These are phyloP conservation scores for Leptosphaerulina australis DNA, from an alignment of 2,329 filamentous ascomycete species.

Conservation along the genomic window DNA sequence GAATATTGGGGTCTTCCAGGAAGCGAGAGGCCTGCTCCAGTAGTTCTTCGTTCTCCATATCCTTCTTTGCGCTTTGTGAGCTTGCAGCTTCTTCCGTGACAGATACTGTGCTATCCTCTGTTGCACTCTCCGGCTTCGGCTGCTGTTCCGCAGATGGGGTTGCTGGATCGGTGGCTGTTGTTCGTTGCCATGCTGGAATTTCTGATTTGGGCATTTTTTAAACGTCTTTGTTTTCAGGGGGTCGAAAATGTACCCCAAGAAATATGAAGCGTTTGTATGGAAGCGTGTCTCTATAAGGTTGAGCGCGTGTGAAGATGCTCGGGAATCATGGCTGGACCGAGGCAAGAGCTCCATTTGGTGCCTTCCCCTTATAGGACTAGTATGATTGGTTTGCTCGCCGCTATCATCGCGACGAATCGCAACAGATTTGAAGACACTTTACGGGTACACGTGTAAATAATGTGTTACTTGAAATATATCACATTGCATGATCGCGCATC, in stretches of 20 bases:
- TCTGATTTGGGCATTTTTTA: constrained; percentile 32
- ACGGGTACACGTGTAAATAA: background rate
- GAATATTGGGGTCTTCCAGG: constrained; percentile 75
- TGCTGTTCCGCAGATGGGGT: constrained; percentile 21
- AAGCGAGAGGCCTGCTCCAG: constrained; percentile 76
- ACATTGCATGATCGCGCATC: no score
- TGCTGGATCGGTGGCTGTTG: constrained; percentile 19
- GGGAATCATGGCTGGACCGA: constrained; percentile 31
- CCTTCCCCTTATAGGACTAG: constrained; percentile 2
- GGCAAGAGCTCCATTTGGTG: constrained; percentile 17
- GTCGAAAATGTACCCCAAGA: background rate
- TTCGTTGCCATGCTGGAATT: constrained; percentile 48
- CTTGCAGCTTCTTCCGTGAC: constrained; percentile 24
- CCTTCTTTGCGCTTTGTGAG: constrained; percentile 16
- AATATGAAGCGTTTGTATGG: background rate
- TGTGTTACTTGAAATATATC: no score
- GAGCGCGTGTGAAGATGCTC: constrained; percentile 19
- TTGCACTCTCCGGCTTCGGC: constrained; percentile 18
- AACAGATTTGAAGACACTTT: background rate
- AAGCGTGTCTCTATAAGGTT: constrained; percentile 5
- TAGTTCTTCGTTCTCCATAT: constrained; percentile 22
- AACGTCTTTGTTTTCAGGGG: background rate
- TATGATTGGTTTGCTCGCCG: background rate
- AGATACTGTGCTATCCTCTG: constrained; percentile 18
- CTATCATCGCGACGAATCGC: background rate